Base-by-base conservation (phyloP, 2,329 filamentous ascomycete species). In the Cytospora mali region DNA sequence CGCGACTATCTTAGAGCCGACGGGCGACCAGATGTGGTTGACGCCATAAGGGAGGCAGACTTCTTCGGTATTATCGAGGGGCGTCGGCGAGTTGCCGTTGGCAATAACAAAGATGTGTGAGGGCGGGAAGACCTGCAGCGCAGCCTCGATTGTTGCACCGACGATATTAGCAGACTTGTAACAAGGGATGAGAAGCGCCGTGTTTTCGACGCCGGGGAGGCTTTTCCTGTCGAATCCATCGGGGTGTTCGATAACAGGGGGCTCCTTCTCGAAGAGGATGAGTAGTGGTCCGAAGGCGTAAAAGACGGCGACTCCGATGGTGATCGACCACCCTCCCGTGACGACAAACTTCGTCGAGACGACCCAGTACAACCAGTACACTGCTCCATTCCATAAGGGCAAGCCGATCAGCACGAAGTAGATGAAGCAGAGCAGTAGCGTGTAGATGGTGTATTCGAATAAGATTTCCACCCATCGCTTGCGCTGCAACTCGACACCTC, bases 1-100 rank as follows among this genome's bases (percentile, higher is more conserved):
- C 0, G 80, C 80, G 5, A 80, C 75, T 48, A 81, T 79, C 67
- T 82, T 82, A 0, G 76, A 80, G 1, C 79, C 79, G 11, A 81
- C 74, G 0, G 79, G 79, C 6, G 74, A 75, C 80, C 80, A 82
- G 54, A 81, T 70, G 63, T 82, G 78, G 58, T 80, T 79, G 16
- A 81, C 79, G 13, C 77, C 77, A 51, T 77, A 80, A 1, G 67
- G 66, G 0, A 68, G 68, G 64, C 78, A 81, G 21, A 82, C 71
- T 3, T 78, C 75, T 61, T 79, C 79, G 0, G 80, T 82, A 39
- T 80, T 73, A 65, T 82, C 80, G 1, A 81, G 69, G 1, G 80
- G 79, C 0, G 72, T 76, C 1, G 75, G 72, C 18, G 75, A 78
- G 68, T 81, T 80, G 35, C 80, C 80, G 60, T 82, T 82, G 1